A percentile compares a stretch with the other conserved stretches of the same genome.
These are phyloP conservation scores for Rhizophagus sp. DNA, from an alignment of 192 early-diverging fungal genomes.

Conservation along the genomic window DNA sequence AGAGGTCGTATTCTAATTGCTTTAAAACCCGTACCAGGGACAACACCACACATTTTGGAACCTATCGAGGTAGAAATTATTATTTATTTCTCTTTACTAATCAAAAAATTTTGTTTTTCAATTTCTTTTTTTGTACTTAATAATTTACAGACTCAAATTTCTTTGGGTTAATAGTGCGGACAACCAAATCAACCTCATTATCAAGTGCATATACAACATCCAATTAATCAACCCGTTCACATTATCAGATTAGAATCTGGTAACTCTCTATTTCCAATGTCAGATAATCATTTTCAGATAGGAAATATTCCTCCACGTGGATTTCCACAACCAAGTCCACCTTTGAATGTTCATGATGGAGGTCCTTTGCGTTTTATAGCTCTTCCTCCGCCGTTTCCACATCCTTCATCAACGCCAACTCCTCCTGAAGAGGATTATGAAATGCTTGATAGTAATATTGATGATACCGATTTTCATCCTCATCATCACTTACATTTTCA, in stretches of 20 bases:
- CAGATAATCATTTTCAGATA: conserved; percentile 1
- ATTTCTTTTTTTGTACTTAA: not conserved
- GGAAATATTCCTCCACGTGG: not conserved
- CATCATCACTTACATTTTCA: conserved; percentile 8
- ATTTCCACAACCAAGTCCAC: conserved; percentile 9
- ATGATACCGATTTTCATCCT: not conserved
- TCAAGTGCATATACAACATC: conserved; percentile 11
- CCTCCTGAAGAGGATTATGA: conserved; percentile 23
- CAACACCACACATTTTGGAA: not conserved
- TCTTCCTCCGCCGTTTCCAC: conserved; percentile 1
- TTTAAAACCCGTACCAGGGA: not conserved
- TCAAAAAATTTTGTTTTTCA: not conserved
- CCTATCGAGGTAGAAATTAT: not conserved
- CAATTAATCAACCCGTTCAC: not conserved
- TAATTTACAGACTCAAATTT: not conserved
- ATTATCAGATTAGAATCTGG: not conserved
- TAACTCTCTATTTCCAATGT: not conserved
- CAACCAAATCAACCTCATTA: conserved; percentile 9
- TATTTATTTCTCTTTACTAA: not conserved
- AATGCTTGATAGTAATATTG: conserved; percentile 1
- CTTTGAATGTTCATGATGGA: conserved; percentile 1
- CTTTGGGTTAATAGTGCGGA: not conserved
- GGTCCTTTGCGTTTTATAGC: not conserved
- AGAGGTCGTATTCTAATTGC: conserved; percentile 9
- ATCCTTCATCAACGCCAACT: not conserved